Evolutionary conservation across 1,139 yeast species (phyloP).

Genomic region (Geotrichum carabidarum): DNA sequence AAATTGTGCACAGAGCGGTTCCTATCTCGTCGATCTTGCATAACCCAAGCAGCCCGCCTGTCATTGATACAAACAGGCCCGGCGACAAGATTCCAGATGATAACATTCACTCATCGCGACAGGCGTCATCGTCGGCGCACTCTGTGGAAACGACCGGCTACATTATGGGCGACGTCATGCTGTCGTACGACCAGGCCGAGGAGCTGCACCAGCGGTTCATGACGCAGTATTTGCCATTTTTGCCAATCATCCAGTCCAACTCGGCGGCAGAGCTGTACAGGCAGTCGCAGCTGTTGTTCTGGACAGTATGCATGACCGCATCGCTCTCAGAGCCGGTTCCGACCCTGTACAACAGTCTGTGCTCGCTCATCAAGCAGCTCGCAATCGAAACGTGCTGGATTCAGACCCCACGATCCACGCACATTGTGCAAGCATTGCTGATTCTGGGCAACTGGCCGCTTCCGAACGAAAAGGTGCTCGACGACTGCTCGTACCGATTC

Average conservation of each 20-base stretch:
- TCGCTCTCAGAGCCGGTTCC: slow-evolving; percentile 86
- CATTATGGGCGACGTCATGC: slow-evolving; percentile 64
- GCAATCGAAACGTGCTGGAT: slow-evolving; percentile 94
- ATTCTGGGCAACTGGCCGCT: slow-evolving; percentile 85
- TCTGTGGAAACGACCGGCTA: slow-evolving; percentile 36
- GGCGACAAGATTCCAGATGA: slow-evolving; percentile 17
- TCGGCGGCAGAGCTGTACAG: slow-evolving; percentile 73
- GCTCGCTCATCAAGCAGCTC: slow-evolving; percentile 73
- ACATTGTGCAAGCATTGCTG: slow-evolving; percentile 80
- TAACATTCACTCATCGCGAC: slow-evolving; percentile 13
- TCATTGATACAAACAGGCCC: slow-evolving; percentile 15
- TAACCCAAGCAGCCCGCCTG: background rate
- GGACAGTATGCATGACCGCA: slow-evolving; percentile 87
- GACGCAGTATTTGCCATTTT: slow-evolving; percentile 60
- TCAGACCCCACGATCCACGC: slow-evolving; percentile 86
- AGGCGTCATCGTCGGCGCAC: slow-evolving; percentile 6
- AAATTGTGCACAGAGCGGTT: background rate
- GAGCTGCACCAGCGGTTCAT: slow-evolving; percentile 67
- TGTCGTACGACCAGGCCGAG: slow-evolving; percentile 62
- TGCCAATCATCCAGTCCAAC: slow-evolving; percentile 70
- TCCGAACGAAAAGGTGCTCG: slow-evolving; percentile 86
- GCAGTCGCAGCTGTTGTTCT: slow-evolving; percentile 76
- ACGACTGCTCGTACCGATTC: slow-evolving; percentile 84
- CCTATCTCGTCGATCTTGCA: slow-evolving; percentile 4
- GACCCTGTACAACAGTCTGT: slow-evolving; percentile 65